A percentile compares a stretch with the other conserved stretches of the same genome.
phyloP scores from a whole-genome alignment of 1,284 basidiomycete genomes.

The Naganishia liquefaciens region DNA sequence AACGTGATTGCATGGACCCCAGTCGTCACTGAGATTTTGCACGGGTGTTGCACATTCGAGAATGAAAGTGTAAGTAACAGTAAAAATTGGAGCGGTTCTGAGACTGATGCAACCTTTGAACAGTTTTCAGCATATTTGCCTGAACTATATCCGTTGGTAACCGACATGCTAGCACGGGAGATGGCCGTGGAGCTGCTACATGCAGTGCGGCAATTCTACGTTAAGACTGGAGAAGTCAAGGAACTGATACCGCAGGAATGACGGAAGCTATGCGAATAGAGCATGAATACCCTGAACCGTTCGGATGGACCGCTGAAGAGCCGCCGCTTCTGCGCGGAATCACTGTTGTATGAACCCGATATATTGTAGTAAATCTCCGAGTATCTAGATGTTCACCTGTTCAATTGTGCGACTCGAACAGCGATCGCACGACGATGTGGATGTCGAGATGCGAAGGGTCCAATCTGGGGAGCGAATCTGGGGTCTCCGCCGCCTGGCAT shows the following conservation, averaged over 20 bases:
- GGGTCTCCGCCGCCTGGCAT: too few relatives aligned
- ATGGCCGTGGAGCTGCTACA: conserved; percentile 76
- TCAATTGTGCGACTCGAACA: too few relatives aligned
- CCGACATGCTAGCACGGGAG: conserved; percentile 77
- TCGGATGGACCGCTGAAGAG: too few relatives aligned
- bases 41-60: conserved; percentile 85
- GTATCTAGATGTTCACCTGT: too few relatives aligned
- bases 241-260: conserved; percentile 33
- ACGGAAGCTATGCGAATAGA: neutral
- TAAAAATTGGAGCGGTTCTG: neutral
- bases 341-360: too few relatives aligned
- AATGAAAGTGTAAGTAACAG: conserved; percentile 71
- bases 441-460: too few relatives aligned
- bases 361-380: too few relatives aligned
- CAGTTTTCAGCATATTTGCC: conserved; percentile 82
- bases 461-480: too few relatives aligned
- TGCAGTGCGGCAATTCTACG: conserved; percentile 72
- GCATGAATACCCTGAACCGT: neutral
- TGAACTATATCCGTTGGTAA: conserved; percentile 80
- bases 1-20: conserved; percentile 98
- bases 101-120: neutral
- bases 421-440: too few relatives aligned
- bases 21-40: conserved; percentile 88
- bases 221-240: conserved; percentile 51
- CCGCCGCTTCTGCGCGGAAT: too few relatives aligned